A percentile compares a stretch with the other conserved stretches of the same genome.
phyloP scores from a whole-genome alignment of 768 basidiomycete species.

The Leucosporidium yakuticum region DNA sequence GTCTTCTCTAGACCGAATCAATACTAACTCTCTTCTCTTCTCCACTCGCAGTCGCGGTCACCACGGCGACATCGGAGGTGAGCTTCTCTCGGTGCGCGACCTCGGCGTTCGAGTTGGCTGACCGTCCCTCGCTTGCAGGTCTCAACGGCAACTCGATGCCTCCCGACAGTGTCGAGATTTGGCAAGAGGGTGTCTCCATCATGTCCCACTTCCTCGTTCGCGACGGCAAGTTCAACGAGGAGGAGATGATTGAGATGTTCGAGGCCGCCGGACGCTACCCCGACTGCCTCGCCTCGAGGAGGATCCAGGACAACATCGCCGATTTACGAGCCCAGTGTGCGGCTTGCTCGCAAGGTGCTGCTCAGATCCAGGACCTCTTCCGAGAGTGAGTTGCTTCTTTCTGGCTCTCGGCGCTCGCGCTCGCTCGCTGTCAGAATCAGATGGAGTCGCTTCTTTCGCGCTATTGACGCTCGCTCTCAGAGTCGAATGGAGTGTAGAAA shows the following conservation, averaged over 20 bases:
- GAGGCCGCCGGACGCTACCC: slow-evolving; percentile 35
- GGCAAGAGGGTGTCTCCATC: slow-evolving; percentile 38
- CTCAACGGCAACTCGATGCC: slow-evolving; percentile 35
- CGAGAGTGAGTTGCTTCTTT: slow-evolving; percentile 20
- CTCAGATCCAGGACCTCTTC: slow-evolving; percentile 36
- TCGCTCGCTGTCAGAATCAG: no score
- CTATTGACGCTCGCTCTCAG: no score
- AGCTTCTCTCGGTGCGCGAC: not conserved
- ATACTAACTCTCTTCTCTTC: not conserved
- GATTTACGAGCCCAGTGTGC: slow-evolving; percentile 39
- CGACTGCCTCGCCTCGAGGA: slow-evolving; percentile 37
- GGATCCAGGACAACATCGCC: slow-evolving; percentile 40
- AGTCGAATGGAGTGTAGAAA: no score
- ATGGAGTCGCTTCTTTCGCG: no score
- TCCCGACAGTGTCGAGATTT: slow-evolving; percentile 34
- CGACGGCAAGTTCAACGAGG: slow-evolving; percentile 36
- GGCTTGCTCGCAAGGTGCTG: slow-evolving; percentile 34
- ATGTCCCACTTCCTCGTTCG: slow-evolving; percentile 36
- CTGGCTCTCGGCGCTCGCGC: not conserved
- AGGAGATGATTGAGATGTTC: slow-evolving; percentile 33
- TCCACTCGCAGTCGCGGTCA: slow-evolving; percentile 9
- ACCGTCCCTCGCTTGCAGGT: not conserved
- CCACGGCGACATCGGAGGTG: slow-evolving; percentile 32
- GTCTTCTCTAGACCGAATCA: not conserved
- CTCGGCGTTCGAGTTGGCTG: no score